A percentile compares a stretch with the other conserved stretches of the same genome.
Conservation (phyloP, 306 rosid species). For the Neltuma alba region DNA sequence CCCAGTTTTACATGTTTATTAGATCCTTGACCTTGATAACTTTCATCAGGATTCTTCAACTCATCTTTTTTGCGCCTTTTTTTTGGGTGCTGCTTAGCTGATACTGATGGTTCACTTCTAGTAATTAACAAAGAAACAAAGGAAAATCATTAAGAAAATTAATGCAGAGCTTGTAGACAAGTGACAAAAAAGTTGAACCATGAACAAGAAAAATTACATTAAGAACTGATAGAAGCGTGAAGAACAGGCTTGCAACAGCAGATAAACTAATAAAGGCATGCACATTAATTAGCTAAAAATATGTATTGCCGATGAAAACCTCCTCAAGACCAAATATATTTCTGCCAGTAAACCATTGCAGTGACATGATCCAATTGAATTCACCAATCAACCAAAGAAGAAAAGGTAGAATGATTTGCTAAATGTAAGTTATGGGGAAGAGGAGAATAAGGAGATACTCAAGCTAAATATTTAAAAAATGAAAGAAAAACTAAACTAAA, state of each 20-base stretch:
- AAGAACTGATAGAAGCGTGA: not conserved
- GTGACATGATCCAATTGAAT: constrained; percentile 7
- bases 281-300: not conserved
- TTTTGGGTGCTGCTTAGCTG: constrained; percentile 85
- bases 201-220: not conserved
- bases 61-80: constrained; percentile 91
- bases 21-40: constrained; percentile 53
- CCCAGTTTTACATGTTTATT: constrained; percentile 65
- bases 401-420: constrained; percentile 8
- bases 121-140: constrained; percentile 28
- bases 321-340: not conserved
- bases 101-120: constrained; percentile 61
- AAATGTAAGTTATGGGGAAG: constrained; percentile 7
- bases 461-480: not conserved
- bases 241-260: not conserved
- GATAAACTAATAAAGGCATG: not conserved
- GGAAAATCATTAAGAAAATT: constrained; percentile 29
- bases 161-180: not conserved
- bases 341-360: constrained; percentile 1
- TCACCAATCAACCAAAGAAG: constrained; percentile 28
- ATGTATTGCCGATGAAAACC: not conserved
- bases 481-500: not conserved
- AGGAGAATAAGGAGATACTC: not conserved
- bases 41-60: constrained; percentile 64
- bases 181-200: not conserved